Evolutionary conservation across 352 stramenopile genomes (phyloP).

Genomic region (Phytopythium chamaehyphon): DNA sequence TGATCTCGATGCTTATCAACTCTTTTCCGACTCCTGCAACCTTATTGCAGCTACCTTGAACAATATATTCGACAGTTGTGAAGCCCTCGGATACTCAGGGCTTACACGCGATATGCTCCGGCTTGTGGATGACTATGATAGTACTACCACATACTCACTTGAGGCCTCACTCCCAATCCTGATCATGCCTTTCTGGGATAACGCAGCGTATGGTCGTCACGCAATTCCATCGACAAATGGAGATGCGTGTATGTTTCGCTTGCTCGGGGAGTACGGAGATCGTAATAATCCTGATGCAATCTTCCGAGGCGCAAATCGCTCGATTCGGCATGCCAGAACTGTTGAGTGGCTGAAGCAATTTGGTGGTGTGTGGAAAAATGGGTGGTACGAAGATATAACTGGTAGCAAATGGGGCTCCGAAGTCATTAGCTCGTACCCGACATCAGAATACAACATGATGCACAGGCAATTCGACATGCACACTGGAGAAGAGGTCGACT

Average conservation of each 20-base stretch:
- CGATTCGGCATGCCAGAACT: conserved; percentile 1
- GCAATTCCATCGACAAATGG: conserved; percentile 6
- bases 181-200: conserved; percentile 19
- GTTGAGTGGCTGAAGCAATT: conserved; percentile 1
- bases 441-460: conserved; percentile 2
- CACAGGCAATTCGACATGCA: conserved; percentile 6
- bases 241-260: conserved; percentile 10
- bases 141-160: conserved; percentile 9
- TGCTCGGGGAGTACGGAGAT: neutral
- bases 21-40: conserved; percentile 4
- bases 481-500: neutral
- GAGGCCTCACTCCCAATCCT: conserved; percentile 12
- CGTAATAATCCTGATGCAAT: neutral
- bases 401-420: conserved; percentile 2
- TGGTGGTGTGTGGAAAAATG: conserved; percentile 4
- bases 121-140: conserved; percentile 9
- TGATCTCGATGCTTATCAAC: neutral
- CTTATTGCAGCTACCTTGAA: conserved; percentile 8
- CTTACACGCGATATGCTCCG: conserved; percentile 9
- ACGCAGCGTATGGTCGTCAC: neutral
- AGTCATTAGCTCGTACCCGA: neutral
- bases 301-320: conserved; percentile 7
- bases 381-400: conserved; percentile 6
- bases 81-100: conserved; percentile 9
- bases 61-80: conserved; percentile 6